Evolutionary conservation across 2,329 filamentous ascomycete genomes (phyloP).

Genomic region (Aspergillus ruber): DNA sequence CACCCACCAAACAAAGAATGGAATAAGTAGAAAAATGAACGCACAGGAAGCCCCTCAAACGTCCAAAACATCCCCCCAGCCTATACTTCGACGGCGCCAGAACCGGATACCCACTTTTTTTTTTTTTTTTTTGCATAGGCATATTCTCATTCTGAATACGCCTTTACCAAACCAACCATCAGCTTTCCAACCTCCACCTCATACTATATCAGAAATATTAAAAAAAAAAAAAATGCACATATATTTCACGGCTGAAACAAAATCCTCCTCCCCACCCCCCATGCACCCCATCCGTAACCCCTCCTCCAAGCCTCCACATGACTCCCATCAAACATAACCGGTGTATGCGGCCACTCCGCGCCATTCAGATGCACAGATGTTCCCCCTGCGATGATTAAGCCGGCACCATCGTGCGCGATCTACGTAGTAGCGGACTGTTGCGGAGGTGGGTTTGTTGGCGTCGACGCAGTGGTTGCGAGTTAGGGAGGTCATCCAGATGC

Average conservation of each 20-base stretch:
- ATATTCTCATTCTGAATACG: slow-evolving; percentile 16
- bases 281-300: slow-evolving; percentile 17
- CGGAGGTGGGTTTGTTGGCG: slow-evolving; percentile 11
- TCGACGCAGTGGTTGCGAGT: slow-evolving; percentile 21
- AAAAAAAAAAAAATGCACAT: no score
- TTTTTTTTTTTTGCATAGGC: slow-evolving; percentile 14
- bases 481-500: slow-evolving; percentile 20
- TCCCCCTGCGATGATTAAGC: slow-evolving; percentile 18
- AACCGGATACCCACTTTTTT: slow-evolving; percentile 10
- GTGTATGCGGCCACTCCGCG: slow-evolving; percentile 15
- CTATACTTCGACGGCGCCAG: slow-evolving; percentile 13
- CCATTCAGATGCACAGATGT: slow-evolving; percentile 15
- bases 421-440: slow-evolving; percentile 14
- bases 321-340: slow-evolving; percentile 12
- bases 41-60: slow-evolving; percentile 7
- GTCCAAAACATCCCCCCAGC: slow-evolving; percentile 14
- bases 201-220: no score
- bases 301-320: slow-evolving; percentile 16
- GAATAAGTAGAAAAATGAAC: neutral
- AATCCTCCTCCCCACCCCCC: slow-evolving; percentile 13
- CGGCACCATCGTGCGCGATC: slow-evolving; percentile 13
- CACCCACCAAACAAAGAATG: neutral
- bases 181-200: no score
- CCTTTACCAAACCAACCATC: no score
- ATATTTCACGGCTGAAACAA: slow-evolving; percentile 20